These are phyloP conservation scores for Sarocladiaceae sp. DNA, from an alignment of 2,329 filamentous ascomycete genomes.

Conservation along the genomic window DNA sequence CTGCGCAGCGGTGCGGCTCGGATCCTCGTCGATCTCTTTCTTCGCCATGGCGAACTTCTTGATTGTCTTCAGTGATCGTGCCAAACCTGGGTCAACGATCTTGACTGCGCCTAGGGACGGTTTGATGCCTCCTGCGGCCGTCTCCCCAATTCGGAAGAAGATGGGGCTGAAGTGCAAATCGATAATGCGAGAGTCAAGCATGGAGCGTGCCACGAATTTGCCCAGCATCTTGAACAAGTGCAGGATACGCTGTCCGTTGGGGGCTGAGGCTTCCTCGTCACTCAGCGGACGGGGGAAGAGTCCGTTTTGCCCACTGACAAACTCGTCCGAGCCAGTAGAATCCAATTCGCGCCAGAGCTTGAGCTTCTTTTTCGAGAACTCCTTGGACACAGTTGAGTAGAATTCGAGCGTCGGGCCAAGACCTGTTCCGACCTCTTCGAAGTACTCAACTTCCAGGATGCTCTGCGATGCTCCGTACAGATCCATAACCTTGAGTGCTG, in stretches of 20 bases:
- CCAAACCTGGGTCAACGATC: conserved; percentile 80
- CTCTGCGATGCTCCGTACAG: conserved; percentile 96
- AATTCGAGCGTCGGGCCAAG: conserved; percentile 95
- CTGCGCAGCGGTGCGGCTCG: conserved; percentile 58
- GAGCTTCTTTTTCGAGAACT: conserved; percentile 95
- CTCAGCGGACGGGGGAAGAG: conserved; percentile 91
- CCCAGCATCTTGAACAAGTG: conserved; percentile 90
- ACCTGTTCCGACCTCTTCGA: conserved; percentile 96
- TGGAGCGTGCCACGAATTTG: conserved; percentile 95
- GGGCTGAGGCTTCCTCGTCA: conserved; percentile 65
- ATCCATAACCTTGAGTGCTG: conserved; percentile 97
- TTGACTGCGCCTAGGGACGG: conserved; percentile 88
- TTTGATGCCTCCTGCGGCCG: conserved; percentile 55
- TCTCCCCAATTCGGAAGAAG: conserved; percentile 90
- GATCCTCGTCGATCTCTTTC: conserved; percentile 73
- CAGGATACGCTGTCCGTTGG: conserved; percentile 82
- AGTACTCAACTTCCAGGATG: conserved; percentile 95
- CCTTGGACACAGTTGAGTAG: conserved; percentile 94
- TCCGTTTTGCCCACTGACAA: conserved; percentile 77
- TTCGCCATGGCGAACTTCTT: conserved; percentile 84
- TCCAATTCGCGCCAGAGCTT: conserved; percentile 96
- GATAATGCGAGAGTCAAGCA: conserved; percentile 97
- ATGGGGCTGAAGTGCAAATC: conserved; percentile 96
- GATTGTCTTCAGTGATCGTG: conserved; percentile 78
- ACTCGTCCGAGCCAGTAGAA: conserved; percentile 66